These are phyloP conservation scores for Geotrichum candidum DNA, from an alignment of 1,139 yeast species.

Conservation along the genomic window DNA sequence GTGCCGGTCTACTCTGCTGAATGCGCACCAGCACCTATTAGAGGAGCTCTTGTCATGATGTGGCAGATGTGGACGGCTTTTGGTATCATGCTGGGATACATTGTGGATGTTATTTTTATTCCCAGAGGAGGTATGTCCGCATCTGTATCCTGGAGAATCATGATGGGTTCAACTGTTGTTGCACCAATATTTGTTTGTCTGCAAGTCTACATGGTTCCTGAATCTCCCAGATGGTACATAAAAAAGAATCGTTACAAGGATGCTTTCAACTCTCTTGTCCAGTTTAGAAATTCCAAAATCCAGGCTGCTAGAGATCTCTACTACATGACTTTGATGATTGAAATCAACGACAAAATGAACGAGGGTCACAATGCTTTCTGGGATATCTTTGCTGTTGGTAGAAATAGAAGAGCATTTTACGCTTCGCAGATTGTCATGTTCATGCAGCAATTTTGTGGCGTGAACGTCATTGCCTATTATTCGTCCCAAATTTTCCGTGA, in stretches of 20 bases:
- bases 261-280: constrained; percentile 48
- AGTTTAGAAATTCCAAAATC: constrained; percentile 47
- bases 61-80: constrained; percentile 89
- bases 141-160: constrained; percentile 70
- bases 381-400: constrained; percentile 57
- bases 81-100: constrained; percentile 79
- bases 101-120: constrained; percentile 58
- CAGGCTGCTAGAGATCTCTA: constrained; percentile 74
- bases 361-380: constrained; percentile 33
- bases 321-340: constrained; percentile 60
- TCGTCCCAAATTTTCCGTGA: constrained; percentile 66
- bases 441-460: constrained; percentile 91
- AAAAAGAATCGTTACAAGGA: constrained; percentile 55
- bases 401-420: constrained; percentile 76
- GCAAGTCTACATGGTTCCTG: constrained; percentile 69
- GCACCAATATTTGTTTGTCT: constrained; percentile 64
- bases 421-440: constrained; percentile 82
- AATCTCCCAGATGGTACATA: constrained; percentile 77
- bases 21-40: constrained; percentile 65
- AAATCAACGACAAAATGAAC: constrained; percentile 58
- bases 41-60: constrained; percentile 80
- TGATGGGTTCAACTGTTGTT: constrained; percentile 71
- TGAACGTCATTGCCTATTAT: constrained; percentile 67
- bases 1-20: constrained; percentile 81
- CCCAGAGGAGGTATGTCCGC: constrained; percentile 40